Conservation (phyloP, 352 stramenopile genomes). For the Phytopythium ostracodes region DNA sequence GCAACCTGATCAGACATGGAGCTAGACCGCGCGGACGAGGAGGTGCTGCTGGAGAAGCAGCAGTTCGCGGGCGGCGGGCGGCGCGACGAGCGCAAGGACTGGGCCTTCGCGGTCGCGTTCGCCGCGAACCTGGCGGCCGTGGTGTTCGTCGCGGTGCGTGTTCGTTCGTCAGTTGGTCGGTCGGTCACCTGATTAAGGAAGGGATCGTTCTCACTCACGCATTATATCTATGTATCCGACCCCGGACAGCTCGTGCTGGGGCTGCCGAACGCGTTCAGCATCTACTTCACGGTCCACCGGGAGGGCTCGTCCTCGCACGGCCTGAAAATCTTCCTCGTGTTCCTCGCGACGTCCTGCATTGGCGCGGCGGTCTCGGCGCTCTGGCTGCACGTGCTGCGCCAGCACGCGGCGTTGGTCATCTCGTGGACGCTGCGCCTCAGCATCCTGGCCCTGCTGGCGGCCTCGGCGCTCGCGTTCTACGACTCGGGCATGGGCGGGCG, state of each 20-base stretch:
- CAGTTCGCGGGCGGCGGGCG: constrained; percentile 15
- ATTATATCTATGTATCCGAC: too few species aligned
- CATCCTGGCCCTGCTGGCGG: constrained; percentile 48
- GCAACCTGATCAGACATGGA: constrained; percentile 27
- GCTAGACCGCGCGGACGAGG: constrained; percentile 53
- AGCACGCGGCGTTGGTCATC: constrained; percentile 67
- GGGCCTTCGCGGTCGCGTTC: constrained; percentile 61
- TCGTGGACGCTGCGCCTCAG: constrained; percentile 61
- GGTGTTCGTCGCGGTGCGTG: constrained; percentile 51
- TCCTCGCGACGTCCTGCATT: constrained; percentile 61
- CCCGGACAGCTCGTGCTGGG: constrained; percentile 68
- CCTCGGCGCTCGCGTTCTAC: constrained; percentile 52
- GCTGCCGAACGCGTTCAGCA: constrained; percentile 63
- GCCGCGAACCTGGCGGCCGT: constrained; percentile 52
- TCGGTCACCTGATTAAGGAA: neutral
- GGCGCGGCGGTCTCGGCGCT: constrained; percentile 60
- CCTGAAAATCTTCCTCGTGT: constrained; percentile 65
- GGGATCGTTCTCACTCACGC: too few species aligned
- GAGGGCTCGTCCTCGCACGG: constrained; percentile 61
- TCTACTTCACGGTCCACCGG: constrained; percentile 78
- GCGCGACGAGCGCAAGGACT: constrained; percentile 61
- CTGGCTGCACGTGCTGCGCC: constrained; percentile 77
- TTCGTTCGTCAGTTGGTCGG: neutral
- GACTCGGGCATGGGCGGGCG: constrained; percentile 72
- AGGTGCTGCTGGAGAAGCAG: constrained; percentile 61